These are phyloP conservation scores for Sanghuangporus weigelae DNA, from an alignment of 1,284 basidiomycete genomes.

Conservation along the genomic window DNA sequence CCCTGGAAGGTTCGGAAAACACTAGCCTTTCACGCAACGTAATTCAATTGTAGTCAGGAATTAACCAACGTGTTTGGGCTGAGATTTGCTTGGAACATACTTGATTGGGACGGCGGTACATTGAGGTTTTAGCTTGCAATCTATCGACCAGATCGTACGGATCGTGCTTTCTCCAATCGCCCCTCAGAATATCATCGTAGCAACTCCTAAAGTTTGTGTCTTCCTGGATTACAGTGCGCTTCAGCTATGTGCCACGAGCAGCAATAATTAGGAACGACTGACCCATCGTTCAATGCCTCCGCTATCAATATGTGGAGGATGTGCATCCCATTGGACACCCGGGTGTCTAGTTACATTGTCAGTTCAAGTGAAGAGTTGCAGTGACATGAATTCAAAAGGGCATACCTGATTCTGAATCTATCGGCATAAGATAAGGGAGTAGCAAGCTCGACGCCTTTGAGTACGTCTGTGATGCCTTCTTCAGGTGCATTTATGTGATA, in stretches of 20 bases:
- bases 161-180: slow-evolving; percentile 68
- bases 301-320: slow-evolving; percentile 79
- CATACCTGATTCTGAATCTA: slow-evolving; percentile 62
- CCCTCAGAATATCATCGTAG: slow-evolving; percentile 62
- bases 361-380: not conserved
- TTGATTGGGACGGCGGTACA: slow-evolving; percentile 60
- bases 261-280: not conserved
- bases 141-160: slow-evolving; percentile 61
- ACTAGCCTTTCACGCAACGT: slow-evolving; percentile 33
- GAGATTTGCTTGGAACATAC: slow-evolving; percentile 23
- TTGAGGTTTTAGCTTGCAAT: slow-evolving; percentile 53
- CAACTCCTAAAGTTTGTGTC: slow-evolving; percentile 63
- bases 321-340: slow-evolving; percentile 58
- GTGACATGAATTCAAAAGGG: not conserved
- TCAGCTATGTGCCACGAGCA: not conserved
- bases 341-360: slow-evolving; percentile 43
- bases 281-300: slow-evolving; percentile 78
- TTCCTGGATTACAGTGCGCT: slow-evolving; percentile 33
- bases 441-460: slow-evolving; percentile 60
- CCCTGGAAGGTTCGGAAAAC: slow-evolving; percentile 84
- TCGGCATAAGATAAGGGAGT: slow-evolving; percentile 77
- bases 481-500: slow-evolving; percentile 36
- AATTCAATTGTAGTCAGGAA: not conserved
- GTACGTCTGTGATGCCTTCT: slow-evolving; percentile 25
- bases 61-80: not conserved